Evolutionary conservation across 768 basidiomycete species (phyloP).

Genomic region (Tylopilus sp.): DNA sequence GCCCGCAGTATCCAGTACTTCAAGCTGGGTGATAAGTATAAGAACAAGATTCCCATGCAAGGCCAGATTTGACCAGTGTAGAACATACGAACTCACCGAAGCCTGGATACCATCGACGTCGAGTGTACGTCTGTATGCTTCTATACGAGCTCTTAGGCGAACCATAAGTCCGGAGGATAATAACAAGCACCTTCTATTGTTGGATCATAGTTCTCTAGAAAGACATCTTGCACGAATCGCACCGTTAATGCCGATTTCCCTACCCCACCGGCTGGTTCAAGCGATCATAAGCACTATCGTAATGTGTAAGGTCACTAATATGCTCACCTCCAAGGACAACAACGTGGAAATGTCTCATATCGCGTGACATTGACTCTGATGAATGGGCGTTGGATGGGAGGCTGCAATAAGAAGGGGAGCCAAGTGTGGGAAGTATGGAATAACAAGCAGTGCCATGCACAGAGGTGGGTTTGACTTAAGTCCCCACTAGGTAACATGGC

Average conservation of each 20-base stretch:
- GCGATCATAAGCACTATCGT: constrained; percentile 1
- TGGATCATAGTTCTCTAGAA: constrained; percentile 76
- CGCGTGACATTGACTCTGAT: constrained; percentile 4
- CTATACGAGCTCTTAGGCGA: constrained; percentile 35
- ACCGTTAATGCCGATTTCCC: constrained; percentile 87
- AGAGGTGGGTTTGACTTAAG: constrained; percentile 2
- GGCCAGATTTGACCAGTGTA: constrained; percentile 2
- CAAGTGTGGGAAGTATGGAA: constrained; percentile 22
- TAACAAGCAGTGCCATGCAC: constrained; percentile 15
- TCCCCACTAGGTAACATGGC: constrained; percentile 2
- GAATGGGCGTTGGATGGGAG: constrained; percentile 8
- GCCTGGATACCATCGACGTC: constrained; percentile 63
- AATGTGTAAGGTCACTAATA: not conserved
- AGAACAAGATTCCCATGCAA: constrained; percentile 10
- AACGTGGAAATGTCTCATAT: constrained; percentile 70
- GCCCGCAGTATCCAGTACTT: constrained; percentile 80
- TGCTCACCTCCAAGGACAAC: constrained; percentile 76
- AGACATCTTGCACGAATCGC: constrained; percentile 69
- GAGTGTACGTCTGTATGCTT: constrained; percentile 65
- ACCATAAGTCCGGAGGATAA: not conserved
- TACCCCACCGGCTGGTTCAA: constrained; percentile 70
- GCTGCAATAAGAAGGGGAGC: constrained; percentile 1
- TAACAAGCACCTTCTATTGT: constrained; percentile 68
- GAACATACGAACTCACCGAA: constrained; percentile 42
- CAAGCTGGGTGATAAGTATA: constrained; percentile 47